Evolutionary conservation across 305 asterid genomes (phyloP).

Genomic region (Rubia balearica): DNA sequence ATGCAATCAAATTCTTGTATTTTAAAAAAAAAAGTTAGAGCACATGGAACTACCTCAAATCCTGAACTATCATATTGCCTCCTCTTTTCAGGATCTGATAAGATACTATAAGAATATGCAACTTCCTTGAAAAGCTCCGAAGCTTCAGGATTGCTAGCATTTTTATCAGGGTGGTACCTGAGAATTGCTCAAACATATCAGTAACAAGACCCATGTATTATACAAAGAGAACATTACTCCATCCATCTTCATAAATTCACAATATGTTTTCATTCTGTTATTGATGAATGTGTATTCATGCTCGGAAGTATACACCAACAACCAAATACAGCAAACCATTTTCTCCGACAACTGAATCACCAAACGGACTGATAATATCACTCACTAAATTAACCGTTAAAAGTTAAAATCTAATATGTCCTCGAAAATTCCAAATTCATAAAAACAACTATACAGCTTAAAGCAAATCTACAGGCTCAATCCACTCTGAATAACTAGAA

Average conservation of each 20-base stretch:
- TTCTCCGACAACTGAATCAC: not conserved
- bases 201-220: constrained; percentile 13
- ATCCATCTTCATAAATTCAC: not conserved
- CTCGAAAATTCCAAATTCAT: constrained; percentile 3
- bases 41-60: constrained; percentile 57
- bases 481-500: not conserved
- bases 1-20: not conserved
- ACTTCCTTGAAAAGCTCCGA: constrained; percentile 97
- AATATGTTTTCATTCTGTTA: not conserved
- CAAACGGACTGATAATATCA: not conserved
- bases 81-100: constrained; percentile 93
- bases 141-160: constrained; percentile 96
- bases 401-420: not conserved
- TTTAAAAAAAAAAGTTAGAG: not conserved
- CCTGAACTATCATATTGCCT: constrained; percentile 87
- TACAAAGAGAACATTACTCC: not conserved
- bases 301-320: not conserved
- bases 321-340: not conserved
- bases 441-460: constrained; percentile 14
- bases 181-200: constrained; percentile 16
- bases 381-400: not conserved
- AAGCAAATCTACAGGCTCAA: not conserved
- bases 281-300: not conserved
- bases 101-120: constrained; percentile 91
- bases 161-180: constrained; percentile 99